Conservation (phyloP, 2,329 filamentous ascomycete genomes). For the Sarocladiaceae sp. region DNA sequence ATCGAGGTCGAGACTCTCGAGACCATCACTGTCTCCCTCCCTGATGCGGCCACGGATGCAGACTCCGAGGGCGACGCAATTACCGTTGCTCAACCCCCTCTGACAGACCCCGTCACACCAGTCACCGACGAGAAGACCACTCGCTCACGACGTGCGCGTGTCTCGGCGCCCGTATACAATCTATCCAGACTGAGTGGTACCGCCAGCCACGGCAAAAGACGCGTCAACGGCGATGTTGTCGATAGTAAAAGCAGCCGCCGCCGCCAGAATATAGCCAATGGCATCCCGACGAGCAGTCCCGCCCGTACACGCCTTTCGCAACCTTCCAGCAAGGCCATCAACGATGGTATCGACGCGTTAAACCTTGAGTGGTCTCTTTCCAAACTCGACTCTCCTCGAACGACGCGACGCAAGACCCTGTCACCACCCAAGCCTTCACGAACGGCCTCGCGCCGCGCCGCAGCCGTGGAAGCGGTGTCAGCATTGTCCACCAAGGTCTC, state of each 20-base stretch:
- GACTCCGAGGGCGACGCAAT: slow-evolving; percentile 14
- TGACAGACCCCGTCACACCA: slow-evolving; percentile 12
- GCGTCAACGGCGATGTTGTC: slow-evolving; percentile 43
- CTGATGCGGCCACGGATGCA: slow-evolving; percentile 22
- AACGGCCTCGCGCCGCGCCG: slow-evolving; percentile 16
- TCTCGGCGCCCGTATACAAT: slow-evolving; percentile 60
- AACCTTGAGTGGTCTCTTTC: slow-evolving; percentile 37
- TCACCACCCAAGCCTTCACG: slow-evolving; percentile 20
- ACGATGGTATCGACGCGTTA: slow-evolving; percentile 40
- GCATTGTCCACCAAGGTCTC: slow-evolving; percentile 42
- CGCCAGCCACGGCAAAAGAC: slow-evolving; percentile 51
- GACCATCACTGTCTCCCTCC: slow-evolving; percentile 14
- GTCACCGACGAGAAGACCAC: slow-evolving; percentile 20
- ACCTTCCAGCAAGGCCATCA: slow-evolving; percentile 16
- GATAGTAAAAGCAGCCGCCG: slow-evolving; percentile 28
- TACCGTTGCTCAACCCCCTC: slow-evolving; percentile 11
- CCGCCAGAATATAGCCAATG: slow-evolving; percentile 10
- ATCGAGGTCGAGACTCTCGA: slow-evolving; percentile 20
- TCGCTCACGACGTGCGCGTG: slow-evolving; percentile 49
- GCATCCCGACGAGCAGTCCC: background rate
- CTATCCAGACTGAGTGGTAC: slow-evolving; percentile 57
- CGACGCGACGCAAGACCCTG: slow-evolving; percentile 24
- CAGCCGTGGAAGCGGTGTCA: slow-evolving; percentile 34
- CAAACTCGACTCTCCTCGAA: slow-evolving; percentile 22
- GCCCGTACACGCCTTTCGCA: slow-evolving; percentile 9